These are phyloP conservation scores for Lojkania enalia DNA, from an alignment of 2,329 filamentous ascomycete genomes.

Conservation along the genomic window DNA sequence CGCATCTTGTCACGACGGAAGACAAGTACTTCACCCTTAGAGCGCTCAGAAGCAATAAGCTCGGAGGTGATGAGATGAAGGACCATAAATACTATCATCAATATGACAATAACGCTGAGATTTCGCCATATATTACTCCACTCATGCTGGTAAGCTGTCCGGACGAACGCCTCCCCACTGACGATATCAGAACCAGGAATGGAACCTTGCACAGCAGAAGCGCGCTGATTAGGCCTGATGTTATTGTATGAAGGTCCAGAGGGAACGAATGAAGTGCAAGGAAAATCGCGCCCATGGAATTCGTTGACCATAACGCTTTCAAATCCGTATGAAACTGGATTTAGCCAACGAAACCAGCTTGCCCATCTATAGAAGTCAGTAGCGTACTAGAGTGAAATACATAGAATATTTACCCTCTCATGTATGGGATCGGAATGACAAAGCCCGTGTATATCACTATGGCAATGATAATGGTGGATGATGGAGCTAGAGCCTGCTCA, in stretches of 20 bases:
- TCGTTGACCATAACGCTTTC: slow-evolving; percentile 82
- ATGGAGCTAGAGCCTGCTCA: slow-evolving; percentile 59
- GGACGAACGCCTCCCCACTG: slow-evolving; percentile 39
- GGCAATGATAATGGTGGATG: slow-evolving; percentile 61
- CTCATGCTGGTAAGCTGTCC: slow-evolving; percentile 32
- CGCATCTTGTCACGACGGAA: slow-evolving; percentile 54
- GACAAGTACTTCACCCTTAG: slow-evolving; percentile 69
- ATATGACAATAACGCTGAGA: slow-evolving; percentile 66
- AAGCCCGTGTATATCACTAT: slow-evolving; percentile 72
- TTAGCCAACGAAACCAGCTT: slow-evolving; percentile 62
- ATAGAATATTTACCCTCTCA: no score
- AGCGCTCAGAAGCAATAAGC: slow-evolving; percentile 63
- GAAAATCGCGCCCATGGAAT: slow-evolving; percentile 34
- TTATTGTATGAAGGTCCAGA: slow-evolving; percentile 28
- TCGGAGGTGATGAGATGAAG: slow-evolving; percentile 66
- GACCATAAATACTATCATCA: slow-evolving; percentile 63
- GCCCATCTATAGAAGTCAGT: no score
- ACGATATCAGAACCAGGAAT: slow-evolving; percentile 40
- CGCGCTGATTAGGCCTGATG: slow-evolving; percentile 30
- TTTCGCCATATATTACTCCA: slow-evolving; percentile 57
- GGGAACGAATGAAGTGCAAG: slow-evolving; percentile 45
- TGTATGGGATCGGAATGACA: slow-evolving; percentile 66
- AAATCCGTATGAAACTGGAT: slow-evolving; percentile 78
- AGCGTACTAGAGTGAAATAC: no score
- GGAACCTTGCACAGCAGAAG: slow-evolving; percentile 43